These are phyloP conservation scores for Paracoccidioides brasiliensis DNA, from an alignment of 2,329 filamentous ascomycete genomes.

Conservation along the genomic window DNA sequence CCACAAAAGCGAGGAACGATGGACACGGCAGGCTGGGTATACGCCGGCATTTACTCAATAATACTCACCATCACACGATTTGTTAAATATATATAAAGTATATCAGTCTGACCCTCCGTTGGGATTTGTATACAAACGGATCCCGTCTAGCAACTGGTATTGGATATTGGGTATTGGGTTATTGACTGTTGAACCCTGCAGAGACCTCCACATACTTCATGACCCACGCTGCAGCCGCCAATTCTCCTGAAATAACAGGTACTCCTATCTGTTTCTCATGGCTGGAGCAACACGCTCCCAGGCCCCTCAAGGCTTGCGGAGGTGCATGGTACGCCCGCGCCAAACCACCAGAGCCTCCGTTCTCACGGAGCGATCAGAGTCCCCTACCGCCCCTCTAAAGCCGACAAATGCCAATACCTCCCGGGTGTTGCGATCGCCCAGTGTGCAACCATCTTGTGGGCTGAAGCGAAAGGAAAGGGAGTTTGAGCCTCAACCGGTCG, in stretches of 20 bases:
- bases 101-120: no score
- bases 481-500: slow-evolving; percentile 48
- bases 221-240: background rate
- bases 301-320: slow-evolving; percentile 29
- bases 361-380: slow-evolving; percentile 44
- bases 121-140: no score
- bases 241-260: background rate
- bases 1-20: no score
- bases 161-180: background rate
- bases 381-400: slow-evolving; percentile 57
- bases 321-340: slow-evolving; percentile 38
- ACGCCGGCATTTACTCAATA: no score
- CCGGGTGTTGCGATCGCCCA: slow-evolving; percentile 30
- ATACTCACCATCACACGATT: no score
- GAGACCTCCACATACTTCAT: background rate
- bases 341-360: slow-evolving; percentile 41
- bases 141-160: background rate
- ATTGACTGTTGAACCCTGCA: no score
- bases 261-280: slow-evolving; percentile 2
- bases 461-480: slow-evolving; percentile 80
- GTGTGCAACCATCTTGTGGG: slow-evolving; percentile 39
- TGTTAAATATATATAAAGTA: no score
- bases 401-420: slow-evolving; percentile 36
- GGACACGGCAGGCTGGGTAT: no score
- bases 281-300: slow-evolving; percentile 9